These are phyloP conservation scores for Neofusicoccum cordaticola DNA, from an alignment of 2,329 filamentous ascomycete species.

Conservation along the genomic window DNA sequence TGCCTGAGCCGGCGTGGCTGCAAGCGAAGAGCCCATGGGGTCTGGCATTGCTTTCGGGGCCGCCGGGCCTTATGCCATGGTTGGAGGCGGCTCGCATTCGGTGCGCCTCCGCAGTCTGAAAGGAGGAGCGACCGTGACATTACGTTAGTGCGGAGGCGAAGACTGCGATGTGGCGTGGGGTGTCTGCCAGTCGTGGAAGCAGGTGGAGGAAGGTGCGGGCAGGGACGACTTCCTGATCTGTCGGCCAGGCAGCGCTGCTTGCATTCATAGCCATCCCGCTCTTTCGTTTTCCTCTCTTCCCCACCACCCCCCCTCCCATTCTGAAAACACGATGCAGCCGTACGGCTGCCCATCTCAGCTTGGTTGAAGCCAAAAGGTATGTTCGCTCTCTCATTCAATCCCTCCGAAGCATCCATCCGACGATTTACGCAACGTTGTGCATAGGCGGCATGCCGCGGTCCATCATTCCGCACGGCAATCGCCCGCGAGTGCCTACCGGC, in stretches of 20 bases:
- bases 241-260: no score
- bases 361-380: background rate
- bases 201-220: background rate
- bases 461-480: constrained; percentile 9
- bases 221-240: background rate
- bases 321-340: background rate
- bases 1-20: no score
- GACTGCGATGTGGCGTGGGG: no score
- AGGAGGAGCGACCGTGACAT: no score
- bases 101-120: no score
- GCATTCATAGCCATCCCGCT: no score
- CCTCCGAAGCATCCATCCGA: background rate
- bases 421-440: background rate
- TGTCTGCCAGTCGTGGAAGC: background rate
- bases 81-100: no score
- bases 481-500: constrained; percentile 13
- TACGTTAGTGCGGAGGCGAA: no score
- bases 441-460: constrained; percentile 9
- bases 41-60: no score
- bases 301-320: no score
- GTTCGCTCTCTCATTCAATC: background rate
- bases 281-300: background rate
- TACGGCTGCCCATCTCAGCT: background rate
- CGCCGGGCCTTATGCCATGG: no score
- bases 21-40: no score